Conservation (phyloP, 176 grass and related monocot genomes). For the maize (Zea mays) region DNA sequence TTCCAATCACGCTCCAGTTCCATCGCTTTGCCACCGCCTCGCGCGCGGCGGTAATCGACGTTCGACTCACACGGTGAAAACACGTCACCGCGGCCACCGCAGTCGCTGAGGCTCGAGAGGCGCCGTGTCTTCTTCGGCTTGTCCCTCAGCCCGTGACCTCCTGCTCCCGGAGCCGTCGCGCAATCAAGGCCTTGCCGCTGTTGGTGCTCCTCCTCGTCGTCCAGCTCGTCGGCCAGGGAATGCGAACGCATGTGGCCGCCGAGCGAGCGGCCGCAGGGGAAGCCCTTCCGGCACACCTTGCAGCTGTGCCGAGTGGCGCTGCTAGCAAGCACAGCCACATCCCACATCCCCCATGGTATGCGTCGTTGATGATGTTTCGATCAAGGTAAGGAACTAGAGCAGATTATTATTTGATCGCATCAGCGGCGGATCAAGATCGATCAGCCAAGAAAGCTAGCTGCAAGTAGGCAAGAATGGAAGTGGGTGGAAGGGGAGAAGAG, state of each 20-base stretch:
- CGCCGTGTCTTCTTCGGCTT: constrained; percentile 79
- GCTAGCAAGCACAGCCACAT: constrained; percentile 15
- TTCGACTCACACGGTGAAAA: constrained; percentile 19
- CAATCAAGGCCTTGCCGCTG: neutral
- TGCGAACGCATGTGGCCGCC: constrained; percentile 75
- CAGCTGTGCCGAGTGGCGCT: constrained; percentile 43
- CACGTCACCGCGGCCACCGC: constrained; percentile 23
- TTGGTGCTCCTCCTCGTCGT: neutral
- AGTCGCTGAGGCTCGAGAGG: constrained; percentile 36
- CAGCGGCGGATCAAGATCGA: constrained; percentile 21
- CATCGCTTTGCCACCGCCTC: neutral
- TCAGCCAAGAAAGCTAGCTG: neutral
- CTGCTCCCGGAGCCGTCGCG: neutral
- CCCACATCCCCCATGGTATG: constrained; percentile 21
- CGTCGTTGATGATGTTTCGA: neutral
- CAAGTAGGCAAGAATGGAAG: neutral
- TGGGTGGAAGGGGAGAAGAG: constrained; percentile 4
- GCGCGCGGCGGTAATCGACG: constrained; percentile 30
- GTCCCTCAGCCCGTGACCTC: constrained; percentile 53
- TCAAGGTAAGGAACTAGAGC: neutral
- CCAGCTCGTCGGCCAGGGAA: constrained; percentile 35
- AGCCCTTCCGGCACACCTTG: constrained; percentile 65
- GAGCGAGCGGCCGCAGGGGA: constrained; percentile 59
- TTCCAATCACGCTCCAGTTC: neutral
- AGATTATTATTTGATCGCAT: neutral